Evolutionary conservation across 257 asterid genomes (phyloP), one percentile per base, ranked within the genome.

Genomic region (Scutellaria minor): DNA sequence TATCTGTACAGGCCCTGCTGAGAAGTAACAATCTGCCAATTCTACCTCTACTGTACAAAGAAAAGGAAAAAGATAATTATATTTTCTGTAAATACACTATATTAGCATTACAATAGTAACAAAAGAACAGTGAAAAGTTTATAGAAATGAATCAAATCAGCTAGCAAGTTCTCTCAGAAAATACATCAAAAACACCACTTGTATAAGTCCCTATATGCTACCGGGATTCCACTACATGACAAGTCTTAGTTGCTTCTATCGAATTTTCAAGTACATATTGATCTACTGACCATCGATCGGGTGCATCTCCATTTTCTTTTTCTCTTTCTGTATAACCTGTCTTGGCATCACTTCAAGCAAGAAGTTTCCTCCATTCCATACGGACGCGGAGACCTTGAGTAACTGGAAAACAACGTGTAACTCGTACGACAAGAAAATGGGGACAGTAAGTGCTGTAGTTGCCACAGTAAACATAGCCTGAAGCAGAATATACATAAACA

Each of bases 291-390:
- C 50, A 75, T 78, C 87, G 1, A 64, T 66, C 2, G 81, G 85
- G 50, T 82, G 80, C 86, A 78, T 76, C 80, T 88, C 91, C 51
- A 87, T 75, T 74, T 86, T 94, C 82, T 89, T 89, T 78, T 85
- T 89, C 89, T 94, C 95, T 78, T 88, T 91, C 65, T 83, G 86
- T 39, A 91, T 82, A 45, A 90, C 96, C 55, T 91, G 99, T 41
- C 93, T 88, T 0, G 99, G 99, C 98, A 95, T 92, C 73, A 95
- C 99, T 77, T 95, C 99, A 2, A 92, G 84, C 57, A 95, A 69
- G 68, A 95, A 95, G 86, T 86, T 92, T 6, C 98, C 99, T 47
- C 99, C 98, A 27, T 92, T 92, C 98, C 99, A 92, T 35, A 90
- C 80, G 7, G 96, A 44, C 15, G 99, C 98, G 35, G 96, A 87